Evolutionary conservation across 2,329 filamentous ascomycete genomes (phyloP), one percentile per base, ranked within the genome.

Genomic region (Thermoascus crustaceus): DNA sequence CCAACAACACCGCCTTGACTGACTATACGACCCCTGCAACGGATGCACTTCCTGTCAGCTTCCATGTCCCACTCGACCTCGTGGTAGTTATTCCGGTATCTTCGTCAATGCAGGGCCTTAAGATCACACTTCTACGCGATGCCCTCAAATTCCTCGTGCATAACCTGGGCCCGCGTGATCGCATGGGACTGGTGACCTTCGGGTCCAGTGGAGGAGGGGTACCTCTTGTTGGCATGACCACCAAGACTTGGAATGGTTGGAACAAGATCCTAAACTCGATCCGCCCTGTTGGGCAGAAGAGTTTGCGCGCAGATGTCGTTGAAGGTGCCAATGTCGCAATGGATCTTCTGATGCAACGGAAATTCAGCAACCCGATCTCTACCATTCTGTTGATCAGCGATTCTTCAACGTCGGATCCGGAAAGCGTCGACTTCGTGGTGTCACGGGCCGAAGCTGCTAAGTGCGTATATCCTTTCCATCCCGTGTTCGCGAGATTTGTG

Each of bases 101-200:
- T 0, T 94, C 89, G 1, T 96, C 91, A 0, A 98, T 96, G 89
- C 91, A 96, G 61, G 91, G 91, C n/a, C 76, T 98, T 41, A 98
- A 98, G 67, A 95, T 96, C 55, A 94, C 89, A 42, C 72, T 98
- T 1, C 77, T 98, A 9, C 80, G 87, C 26, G 91, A 98, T 60
- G 83, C 89, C 0, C 72, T 98, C 22, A 85, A 84, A 40, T 98
- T 96, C 58, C 80, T 98, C 60, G 85, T 98, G 2, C 75, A 82
- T 47, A 89, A 78, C 31, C 76, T 98, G 1, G 91, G 91, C 20
- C 87, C 95, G 48, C 77, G 87, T 35, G 91, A 98, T 58, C 83
- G 91, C 29, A 94, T 98, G 89, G 91, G 91, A 4, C 66, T 98
- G 27, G 91, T 98, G 14, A 95, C 91, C 0, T 98, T 98, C 59